Evolutionary conservation across 306 rosid species (phyloP), one percentile per base, ranked within the genome.

Genomic region (Cicer judaicum): DNA sequence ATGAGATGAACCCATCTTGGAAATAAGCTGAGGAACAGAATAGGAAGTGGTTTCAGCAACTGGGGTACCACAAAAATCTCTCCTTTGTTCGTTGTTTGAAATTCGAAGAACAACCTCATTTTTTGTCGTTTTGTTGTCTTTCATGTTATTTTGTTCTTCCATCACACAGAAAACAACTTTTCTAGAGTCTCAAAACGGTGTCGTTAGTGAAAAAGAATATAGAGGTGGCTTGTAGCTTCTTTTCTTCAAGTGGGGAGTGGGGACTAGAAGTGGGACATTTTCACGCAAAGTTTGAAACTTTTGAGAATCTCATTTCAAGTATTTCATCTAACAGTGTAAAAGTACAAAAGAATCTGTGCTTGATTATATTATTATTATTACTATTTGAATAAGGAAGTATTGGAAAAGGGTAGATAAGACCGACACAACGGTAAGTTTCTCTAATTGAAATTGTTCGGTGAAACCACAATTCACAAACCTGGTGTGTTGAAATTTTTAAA

Each of bases 41-140:
- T 57, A 14, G 1, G 88, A 80, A 62, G 14, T 50, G 13, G 34
- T 60, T 82, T 84, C 81, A 48, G 11, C 64, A 12, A 48, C 44
- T 1, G 60, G 64, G 54, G 68, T 59, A 4, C 36, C 7, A 47
- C 10, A 52, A 60, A 16, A 77, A 29, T 57, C 50, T 8, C 6
- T 70, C 34, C 18, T n/a, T 16, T 62, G 80, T 57, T 82, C 86
- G 0, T 39, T 13, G 55, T 57, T 11, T 54, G 74, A 68, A 79
- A 91, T 81, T 73, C 83, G 82, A 46, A 91, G 43, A 62, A 91
- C 88, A 48, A 91, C 82, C 8, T 91, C 93, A 67, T 81, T 47
- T 19, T 76, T 77, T 64, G 80, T 8, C 67, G 70, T 82, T 47
- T 79, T 82, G 85, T 83, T 83, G 69, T 83, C 88, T 19, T 61